Percentiles rank a stretch among this genome's conserved stretches.
phyloP scores from a whole-genome alignment of 2,329 filamentous ascomycete genomes.

The Neurospora sp. region DNA sequence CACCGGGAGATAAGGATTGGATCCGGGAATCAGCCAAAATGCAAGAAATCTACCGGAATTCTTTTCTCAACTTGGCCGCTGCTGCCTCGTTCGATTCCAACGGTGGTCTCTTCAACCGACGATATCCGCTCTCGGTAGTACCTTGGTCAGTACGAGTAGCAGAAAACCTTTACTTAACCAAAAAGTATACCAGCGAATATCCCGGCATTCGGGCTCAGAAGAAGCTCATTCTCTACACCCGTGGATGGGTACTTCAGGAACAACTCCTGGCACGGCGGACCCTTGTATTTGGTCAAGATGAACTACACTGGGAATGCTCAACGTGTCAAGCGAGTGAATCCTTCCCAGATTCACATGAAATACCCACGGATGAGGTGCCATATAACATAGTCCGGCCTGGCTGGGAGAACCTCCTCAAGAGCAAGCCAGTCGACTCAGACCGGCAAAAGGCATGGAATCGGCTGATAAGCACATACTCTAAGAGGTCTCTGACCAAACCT shows the following conservation, averaged over 20 bases:
- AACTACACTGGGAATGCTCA: neutral
- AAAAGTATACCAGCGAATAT: too few species aligned
- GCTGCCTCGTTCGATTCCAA: too few species aligned
- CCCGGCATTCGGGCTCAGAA: too few species aligned
- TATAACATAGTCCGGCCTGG: too few species aligned
- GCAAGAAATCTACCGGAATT: neutral
- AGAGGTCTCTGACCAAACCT: neutral
- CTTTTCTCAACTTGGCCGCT: neutral
- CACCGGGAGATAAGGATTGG: neutral
- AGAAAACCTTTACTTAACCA: too few species aligned
- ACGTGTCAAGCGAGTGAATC: neutral
- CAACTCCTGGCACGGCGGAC: neutral
- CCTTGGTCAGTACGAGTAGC: too few species aligned
- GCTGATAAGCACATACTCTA: accelerated
- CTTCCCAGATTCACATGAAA: too few species aligned
- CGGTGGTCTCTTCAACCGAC: neutral
- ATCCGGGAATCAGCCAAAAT: neutral
- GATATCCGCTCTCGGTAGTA: neutral
- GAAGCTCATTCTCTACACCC: neutral
- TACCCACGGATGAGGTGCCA: too few species aligned
- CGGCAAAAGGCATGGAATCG: neutral
- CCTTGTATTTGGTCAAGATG: neutral
- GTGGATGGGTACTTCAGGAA: neutral
- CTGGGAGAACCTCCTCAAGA: too few species aligned
- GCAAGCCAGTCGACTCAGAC: too few species aligned